Evolutionary conservation across 805 yeast species (phyloP).

Genomic region (Suhomyces canberraensis): DNA sequence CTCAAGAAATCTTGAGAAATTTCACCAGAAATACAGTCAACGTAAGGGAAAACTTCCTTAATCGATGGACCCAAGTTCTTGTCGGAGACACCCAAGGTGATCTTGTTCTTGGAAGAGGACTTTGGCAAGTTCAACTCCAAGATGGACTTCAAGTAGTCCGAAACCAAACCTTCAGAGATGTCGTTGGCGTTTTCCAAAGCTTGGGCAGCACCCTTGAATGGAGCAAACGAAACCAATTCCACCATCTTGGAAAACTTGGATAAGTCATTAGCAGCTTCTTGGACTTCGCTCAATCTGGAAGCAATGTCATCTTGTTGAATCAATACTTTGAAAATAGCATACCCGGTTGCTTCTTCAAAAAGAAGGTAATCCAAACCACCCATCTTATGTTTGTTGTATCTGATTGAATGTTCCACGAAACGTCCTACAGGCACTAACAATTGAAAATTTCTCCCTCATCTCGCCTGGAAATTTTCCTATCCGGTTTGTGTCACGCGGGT

Average conservation of each 20-base stretch:
- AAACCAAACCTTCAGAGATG: conserved; percentile 93
- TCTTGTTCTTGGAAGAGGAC: conserved; percentile 60
- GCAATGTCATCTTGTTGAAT: conserved; percentile 94
- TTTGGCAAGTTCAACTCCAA: conserved; percentile 90
- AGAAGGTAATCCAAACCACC: conserved; percentile 73
- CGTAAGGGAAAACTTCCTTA: conserved; percentile 83
- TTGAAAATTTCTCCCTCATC: conserved; percentile 17
- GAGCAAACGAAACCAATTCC: conserved; percentile 92
- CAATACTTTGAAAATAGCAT: conserved; percentile 91
- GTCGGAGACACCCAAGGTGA: conserved; percentile 86
- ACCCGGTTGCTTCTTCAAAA: conserved; percentile 98
- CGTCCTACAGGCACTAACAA: conserved; percentile 2
- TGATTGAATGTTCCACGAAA: conserved; percentile 1
- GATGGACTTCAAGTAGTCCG: conserved; percentile 85
- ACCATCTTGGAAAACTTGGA: conserved; percentile 87
- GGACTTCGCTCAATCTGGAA: conserved; percentile 88
- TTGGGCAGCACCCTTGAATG: conserved; percentile 99
- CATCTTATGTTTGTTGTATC: conserved; percentile 8
- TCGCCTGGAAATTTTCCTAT: conserved; percentile 6
- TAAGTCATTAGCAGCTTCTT: conserved; percentile 82
- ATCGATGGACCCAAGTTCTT: conserved; percentile 94
- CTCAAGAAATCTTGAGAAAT: conserved; percentile 92
- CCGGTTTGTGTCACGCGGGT: conserved; percentile 7
- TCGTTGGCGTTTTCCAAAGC: conserved; percentile 98
- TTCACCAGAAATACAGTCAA: conserved; percentile 89